Conservation (phyloP, 495 filamentous ascomycete species). For the Neurospora hispaniola region DNA sequence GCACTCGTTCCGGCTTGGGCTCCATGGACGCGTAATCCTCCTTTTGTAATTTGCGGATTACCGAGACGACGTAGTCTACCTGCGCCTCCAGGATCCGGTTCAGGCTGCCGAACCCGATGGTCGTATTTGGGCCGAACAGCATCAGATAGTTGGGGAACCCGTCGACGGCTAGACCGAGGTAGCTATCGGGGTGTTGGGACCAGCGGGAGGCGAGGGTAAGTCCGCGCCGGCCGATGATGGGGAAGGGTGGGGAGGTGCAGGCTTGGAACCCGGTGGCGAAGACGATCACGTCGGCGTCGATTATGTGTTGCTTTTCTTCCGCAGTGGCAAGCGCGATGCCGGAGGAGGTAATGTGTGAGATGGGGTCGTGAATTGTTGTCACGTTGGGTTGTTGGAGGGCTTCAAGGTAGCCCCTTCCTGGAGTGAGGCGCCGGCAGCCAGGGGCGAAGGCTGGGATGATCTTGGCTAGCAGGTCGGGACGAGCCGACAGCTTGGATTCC, state of each 20-base stretch:
- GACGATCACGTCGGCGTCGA: constrained; percentile 41
- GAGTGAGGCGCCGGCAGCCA: constrained; percentile 61
- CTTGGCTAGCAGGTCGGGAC: constrained; percentile 25
- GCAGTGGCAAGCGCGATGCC: constrained; percentile 36
- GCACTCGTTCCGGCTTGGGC: constrained; percentile 42
- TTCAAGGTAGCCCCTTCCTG: constrained; percentile 62
- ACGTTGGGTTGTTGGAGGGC: constrained; percentile 53
- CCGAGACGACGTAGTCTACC: constrained; percentile 50
- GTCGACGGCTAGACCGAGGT: constrained; percentile 53
- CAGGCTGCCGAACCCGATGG: constrained; percentile 46
- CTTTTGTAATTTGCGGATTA: constrained; percentile 55
- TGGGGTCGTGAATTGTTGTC: constrained; percentile 43
- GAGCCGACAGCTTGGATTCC: constrained; percentile 20
- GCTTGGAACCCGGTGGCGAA: constrained; percentile 60
- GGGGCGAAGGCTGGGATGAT: constrained; percentile 52
- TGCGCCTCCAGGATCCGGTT: constrained; percentile 46
- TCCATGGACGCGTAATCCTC: constrained; percentile 53
- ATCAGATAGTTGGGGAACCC: constrained; percentile 59
- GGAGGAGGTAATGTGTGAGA: constrained; percentile 40
- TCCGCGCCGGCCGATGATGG: constrained; percentile 40
- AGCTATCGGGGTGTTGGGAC: constrained; percentile 45
- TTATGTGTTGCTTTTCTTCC: constrained; percentile 9
- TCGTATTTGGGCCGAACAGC: constrained; percentile 49
- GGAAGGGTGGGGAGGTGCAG: constrained; percentile 49
- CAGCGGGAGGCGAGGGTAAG: constrained; percentile 40